Percentiles rank a stretch among this genome's conserved stretches.
phyloP scores from a whole-genome alignment of 139 green algal genomes.

The Asterochloris sp. region DNA sequence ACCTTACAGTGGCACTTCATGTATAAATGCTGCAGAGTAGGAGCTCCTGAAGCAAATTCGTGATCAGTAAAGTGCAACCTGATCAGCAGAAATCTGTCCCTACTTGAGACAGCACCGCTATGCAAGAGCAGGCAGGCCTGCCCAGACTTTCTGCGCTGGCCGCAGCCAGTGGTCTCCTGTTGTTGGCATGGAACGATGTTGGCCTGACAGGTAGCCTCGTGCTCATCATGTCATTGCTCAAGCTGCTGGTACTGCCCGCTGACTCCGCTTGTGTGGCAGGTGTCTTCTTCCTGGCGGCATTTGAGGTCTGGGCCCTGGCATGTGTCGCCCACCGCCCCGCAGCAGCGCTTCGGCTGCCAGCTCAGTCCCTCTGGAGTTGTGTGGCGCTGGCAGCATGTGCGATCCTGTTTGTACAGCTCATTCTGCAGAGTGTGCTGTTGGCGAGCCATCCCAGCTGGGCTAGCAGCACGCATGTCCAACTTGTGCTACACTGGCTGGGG shows the following conservation, averaged over 20 bases:
- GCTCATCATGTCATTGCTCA: too few relatives aligned
- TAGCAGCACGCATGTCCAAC: neutral
- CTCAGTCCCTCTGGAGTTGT: constrained; percentile 21
- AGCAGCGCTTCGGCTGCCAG: neutral
- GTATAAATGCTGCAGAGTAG: too few relatives aligned
- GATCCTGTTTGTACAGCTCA: constrained; percentile 9
- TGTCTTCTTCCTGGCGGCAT: neutral
- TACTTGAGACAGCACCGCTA: too few relatives aligned
- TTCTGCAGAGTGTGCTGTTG: constrained; percentile 8
- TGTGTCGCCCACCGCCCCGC: neutral
- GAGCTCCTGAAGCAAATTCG: too few relatives aligned
- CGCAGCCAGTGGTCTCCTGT: neutral
- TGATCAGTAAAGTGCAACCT: too few relatives aligned
- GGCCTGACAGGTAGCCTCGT: neutral
- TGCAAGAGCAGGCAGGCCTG: too few relatives aligned
- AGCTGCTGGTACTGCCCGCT: too few relatives aligned
- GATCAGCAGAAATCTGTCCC: too few relatives aligned
- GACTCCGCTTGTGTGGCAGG: too few relatives aligned
- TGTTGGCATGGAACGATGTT: neutral
- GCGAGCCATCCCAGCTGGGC: neutral
- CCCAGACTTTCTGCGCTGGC: too few relatives aligned
- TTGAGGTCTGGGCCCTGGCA: neutral
- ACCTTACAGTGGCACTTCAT: too few relatives aligned
- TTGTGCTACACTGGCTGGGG: neutral
- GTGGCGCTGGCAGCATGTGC: constrained; percentile 11